Evolutionary conservation across 179 eudicot species (phyloP), one percentile per base, ranked within the genome.

Genomic region (Amaranthus tricolor): DNA sequence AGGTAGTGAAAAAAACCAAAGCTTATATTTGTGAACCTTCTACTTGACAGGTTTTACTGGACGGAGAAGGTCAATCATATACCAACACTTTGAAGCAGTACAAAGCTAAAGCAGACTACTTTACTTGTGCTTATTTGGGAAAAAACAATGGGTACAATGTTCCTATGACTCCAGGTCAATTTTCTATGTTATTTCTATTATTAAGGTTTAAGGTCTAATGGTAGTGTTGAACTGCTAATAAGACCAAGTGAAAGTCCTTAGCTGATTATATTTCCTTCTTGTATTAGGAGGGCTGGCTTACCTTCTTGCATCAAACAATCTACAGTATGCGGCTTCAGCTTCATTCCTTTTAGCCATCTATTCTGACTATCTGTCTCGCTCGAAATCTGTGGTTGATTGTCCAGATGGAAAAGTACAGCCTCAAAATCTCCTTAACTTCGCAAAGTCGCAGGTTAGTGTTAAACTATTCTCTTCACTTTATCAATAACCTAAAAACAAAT

Each of bases 51-150:
- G 85, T 89, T 24, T 81, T 89, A 68, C 55, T 91, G 66, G 98
- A 91, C 17, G 90, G 88, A 55, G 80, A 66, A 4, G 93, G 87
- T 65, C 82, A 87, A 69, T 81, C 88, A 73, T 89, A 85, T 83
- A 78, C 82, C 53, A 70, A 85, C 45, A 87, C 82, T 47, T 71
- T 93, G 62, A 74, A 83, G 66, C 91, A 86, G 62, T 93, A 91
- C 55, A 83, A 88, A 77, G 95, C 91, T 60, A 93, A 89, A 76
- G 98, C 98, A 45, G 93, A 89, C 80, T 91, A 76, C 79, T 93
- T 85, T 47, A 88, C 86, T 0, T 93, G 98, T 61, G 89, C 97
- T 55, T 91, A 94, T 79, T 62, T 87, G 79, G 93, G 87, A 73
- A 93, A 93, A 81, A 89, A 93, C 72, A 80, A 69, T 47, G 97